Evolutionary conservation across 2,329 filamentous ascomycete genomes (phyloP), one percentile per base, ranked within the genome.

Genomic region (Kalmusia sp.): DNA sequence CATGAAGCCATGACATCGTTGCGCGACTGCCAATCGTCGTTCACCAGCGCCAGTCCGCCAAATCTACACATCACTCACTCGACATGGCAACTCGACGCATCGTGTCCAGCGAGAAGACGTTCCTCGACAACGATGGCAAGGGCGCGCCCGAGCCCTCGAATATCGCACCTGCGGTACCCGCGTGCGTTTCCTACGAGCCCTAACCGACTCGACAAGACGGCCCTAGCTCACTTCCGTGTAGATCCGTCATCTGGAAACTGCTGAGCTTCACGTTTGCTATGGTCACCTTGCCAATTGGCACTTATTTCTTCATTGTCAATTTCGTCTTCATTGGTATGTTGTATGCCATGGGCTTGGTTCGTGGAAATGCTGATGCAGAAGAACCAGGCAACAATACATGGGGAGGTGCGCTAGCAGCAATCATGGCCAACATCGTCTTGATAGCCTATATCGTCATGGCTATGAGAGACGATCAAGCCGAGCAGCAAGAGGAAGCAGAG

Each of bases 401-500:
- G 65, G 92, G 93, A 3, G 95, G 93, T 12, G 92, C 86, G 0
- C 80, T 90, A 28, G 95, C 95, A 1, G 95, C 95, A 17, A 77
- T 98, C 45, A 87, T 96, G 73, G 95, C 95, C 11, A 99, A 99
- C 65, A 84, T 96, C 1, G 92, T 99, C 3, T 79, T 99, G 45
- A 84, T 98, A 52, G 87, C 84, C n/a, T 99, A 98, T 75, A 86
- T 98, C 37, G 79, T 97, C 51, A 91, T 96, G 17, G 95, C 95
- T 3, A 93, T 96, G 84, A 87, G 84, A 56, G 95, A 99, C 73
- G 95, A 98, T 68, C 80, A 84, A 54, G 76, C 75, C 9, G 80
- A 83, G 58, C 73, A 75, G 47, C 71, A 76, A 48, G 76, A 76
- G 46, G 77, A 75, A 9, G 79, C 79, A 55, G 79, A 78, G 52